Evolutionary conservation across 495 filamentous ascomycete species (phyloP), one percentile per base, ranked within the genome.

Genomic region (Aspergillus bertholletiae): DNA sequence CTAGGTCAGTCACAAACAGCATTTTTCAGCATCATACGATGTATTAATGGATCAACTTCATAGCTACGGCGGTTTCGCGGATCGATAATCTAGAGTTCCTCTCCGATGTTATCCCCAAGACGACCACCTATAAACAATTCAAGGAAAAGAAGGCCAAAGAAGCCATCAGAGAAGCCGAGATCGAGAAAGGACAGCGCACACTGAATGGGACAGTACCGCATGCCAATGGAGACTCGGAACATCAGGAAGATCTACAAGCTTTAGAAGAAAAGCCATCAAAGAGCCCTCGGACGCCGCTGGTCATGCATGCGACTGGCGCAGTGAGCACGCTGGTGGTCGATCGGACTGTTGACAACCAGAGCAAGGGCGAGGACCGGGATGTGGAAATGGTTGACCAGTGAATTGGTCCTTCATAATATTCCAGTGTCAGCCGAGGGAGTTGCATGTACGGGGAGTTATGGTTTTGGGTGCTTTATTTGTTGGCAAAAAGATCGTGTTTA

Each of bases 21-120:
- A 21, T 7, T 5, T 2, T 43, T 22, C 39, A 22, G 18, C 7
- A 12, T 43, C n/a, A 22, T 22, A 22, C 39, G 39, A 12, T 6
- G 39, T 51, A 30, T 49, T 62, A 23, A 57, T 32, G 7, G n/a
- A 4, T 28, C 4, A 12, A 32, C 35, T n/a, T n/a, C 46, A 51
- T 55, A 88, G 91, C 94, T 51, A 89, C 84, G 63, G 93, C 94
- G 23, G 90, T 97, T 40, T 81, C 89, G 11, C 88, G 88, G 65
- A 84, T 88, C 32, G 93, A 97, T 68, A 94, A 96, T 72, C 88
- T 97, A 52, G 91, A 97, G 64, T 98, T 98, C 71, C 88, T 97
- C 17, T 73, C 88, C 58, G 94, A 97, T 67, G 83, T 97, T 9
- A 85, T 97, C 23, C 94, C 94, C 30, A 88, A 87, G 64, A 96